These are phyloP conservation scores for Cystobasidium onofrii DNA, from an alignment of 768 basidiomycete genomes.

Conservation along the genomic window DNA sequence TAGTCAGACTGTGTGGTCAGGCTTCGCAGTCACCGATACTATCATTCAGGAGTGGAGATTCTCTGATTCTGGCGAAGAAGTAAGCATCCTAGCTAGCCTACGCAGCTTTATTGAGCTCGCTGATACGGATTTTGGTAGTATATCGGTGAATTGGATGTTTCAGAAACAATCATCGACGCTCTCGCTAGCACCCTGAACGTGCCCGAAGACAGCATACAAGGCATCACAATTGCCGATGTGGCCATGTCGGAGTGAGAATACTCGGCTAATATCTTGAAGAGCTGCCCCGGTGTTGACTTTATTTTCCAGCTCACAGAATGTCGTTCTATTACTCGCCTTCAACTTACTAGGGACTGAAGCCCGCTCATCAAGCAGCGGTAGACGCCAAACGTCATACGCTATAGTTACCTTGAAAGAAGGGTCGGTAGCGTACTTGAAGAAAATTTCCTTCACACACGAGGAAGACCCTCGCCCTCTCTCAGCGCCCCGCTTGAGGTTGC, in stretches of 20 bases:
- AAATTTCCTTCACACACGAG: slow-evolving; percentile 15
- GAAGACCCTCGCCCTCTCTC: slow-evolving; percentile 45
- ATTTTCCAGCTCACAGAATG: neutral
- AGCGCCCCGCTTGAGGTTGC: slow-evolving; percentile 44
- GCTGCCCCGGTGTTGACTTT: too few species aligned
- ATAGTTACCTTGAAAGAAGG: neutral
- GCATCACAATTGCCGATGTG: neutral
- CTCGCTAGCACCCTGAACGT: neutral
- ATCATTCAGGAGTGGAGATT: neutral
- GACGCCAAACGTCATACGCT: neutral
- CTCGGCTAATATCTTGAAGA: too few species aligned
- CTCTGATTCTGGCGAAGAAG: neutral
- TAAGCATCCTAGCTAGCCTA: neutral
- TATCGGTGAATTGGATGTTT: neutral
- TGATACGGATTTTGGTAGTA: neutral
- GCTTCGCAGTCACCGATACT: slow-evolving; percentile 3
- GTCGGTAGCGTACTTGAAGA: neutral
- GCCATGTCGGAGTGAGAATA: neutral
- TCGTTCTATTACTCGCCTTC: neutral
- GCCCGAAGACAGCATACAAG: neutral
- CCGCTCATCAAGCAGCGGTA: neutral
- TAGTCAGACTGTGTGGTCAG: neutral
- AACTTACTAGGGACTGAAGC: neutral
- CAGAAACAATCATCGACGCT: neutral
- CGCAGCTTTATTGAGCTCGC: too few species aligned